Percentiles rank a stretch among this genome's conserved stretches.
These are phyloP conservation scores for Exophiala alcalophila DNA, from an alignment of 2,329 filamentous ascomycete species.

Conservation along the genomic window DNA sequence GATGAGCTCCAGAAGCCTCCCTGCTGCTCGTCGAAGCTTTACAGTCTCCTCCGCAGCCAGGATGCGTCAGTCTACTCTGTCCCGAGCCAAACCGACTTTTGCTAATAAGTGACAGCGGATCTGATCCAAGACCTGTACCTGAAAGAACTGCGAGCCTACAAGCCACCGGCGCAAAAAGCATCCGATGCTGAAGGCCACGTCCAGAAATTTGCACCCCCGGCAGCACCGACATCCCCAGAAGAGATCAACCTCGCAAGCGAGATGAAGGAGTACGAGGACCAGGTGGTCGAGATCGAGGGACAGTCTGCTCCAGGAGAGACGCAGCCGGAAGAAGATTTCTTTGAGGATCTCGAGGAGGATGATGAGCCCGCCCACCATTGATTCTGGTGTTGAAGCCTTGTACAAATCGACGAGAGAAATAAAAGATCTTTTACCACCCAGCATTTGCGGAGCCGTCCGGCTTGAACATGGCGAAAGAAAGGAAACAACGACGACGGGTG, in stretches of 20 bases:
- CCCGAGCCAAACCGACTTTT: not conserved
- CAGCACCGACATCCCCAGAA: slow-evolving; percentile 83
- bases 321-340: slow-evolving; percentile 67
- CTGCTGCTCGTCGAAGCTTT: slow-evolving; percentile 60
- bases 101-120: slow-evolving; percentile 65
- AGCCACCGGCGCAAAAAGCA: slow-evolving; percentile 77
- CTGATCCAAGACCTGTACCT: slow-evolving; percentile 98
- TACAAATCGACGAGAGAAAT: slow-evolving; percentile 18
- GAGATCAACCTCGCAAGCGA: slow-evolving; percentile 89
- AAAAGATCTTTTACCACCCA: slow-evolving; percentile 5
- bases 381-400: slow-evolving; percentile 6
- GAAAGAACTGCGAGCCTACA: slow-evolving; percentile 93
- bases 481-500: not conserved
- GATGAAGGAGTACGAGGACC: slow-evolving; percentile 89
- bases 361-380: slow-evolving; percentile 44
- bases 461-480: too few relatives aligned
- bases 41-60: slow-evolving; percentile 57
- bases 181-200: slow-evolving; percentile 87
- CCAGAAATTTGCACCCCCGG: slow-evolving; percentile 77
- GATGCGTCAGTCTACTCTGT: slow-evolving; percentile 52
- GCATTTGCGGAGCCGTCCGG: not conserved
- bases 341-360: slow-evolving; percentile 67
- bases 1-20: slow-evolving; percentile 39
- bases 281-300: slow-evolving; percentile 92
- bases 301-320: slow-evolving; percentile 63